phyloP scores from a whole-genome alignment of 345 rosid genomes.

The Citrus sp. region DNA sequence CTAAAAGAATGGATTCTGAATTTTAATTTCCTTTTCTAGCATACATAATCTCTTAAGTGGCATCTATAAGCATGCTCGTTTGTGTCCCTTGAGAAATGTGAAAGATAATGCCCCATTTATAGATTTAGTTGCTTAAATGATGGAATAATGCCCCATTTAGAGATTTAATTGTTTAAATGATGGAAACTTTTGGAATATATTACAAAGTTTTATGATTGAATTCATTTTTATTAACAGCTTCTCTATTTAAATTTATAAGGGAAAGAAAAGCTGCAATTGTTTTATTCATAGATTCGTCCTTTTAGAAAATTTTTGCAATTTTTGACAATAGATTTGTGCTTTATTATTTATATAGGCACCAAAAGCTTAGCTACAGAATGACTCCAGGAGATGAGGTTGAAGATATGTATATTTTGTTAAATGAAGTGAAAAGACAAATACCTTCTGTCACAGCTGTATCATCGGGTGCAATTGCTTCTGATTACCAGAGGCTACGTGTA shows the following conservation, averaged over 20 bases:
- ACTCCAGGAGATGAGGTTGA: constrained; percentile 92
- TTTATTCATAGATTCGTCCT: neutral
- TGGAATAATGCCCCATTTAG: neutral
- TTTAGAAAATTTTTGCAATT: neutral
- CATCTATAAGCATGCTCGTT: neutral
- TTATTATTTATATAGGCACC: constrained; percentile 45
- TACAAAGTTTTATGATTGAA: neutral
- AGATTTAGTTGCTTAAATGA: neutral
- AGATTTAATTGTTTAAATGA: neutral
- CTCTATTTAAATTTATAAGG: neutral
- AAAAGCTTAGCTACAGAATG: constrained; percentile 60
- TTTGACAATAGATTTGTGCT: neutral
- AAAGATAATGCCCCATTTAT: neutral
- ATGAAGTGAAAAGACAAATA: constrained; percentile 80
- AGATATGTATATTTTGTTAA: constrained; percentile 78
- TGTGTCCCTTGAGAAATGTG: neutral
- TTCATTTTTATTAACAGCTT: neutral
- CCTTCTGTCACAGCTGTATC: constrained; percentile 78
- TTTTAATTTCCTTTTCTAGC: neutral
- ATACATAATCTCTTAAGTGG: neutral
- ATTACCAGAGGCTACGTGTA: constrained; percentile 90
- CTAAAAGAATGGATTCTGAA: neutral
- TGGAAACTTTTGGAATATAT: neutral
- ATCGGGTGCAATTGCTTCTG: constrained; percentile 98
- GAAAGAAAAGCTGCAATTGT: neutral